A percentile compares a stretch with the other conserved stretches of the same genome.
Evolutionary conservation across 768 basidiomycete genomes (phyloP).

Genomic region (Amanita molliuscula): DNA sequence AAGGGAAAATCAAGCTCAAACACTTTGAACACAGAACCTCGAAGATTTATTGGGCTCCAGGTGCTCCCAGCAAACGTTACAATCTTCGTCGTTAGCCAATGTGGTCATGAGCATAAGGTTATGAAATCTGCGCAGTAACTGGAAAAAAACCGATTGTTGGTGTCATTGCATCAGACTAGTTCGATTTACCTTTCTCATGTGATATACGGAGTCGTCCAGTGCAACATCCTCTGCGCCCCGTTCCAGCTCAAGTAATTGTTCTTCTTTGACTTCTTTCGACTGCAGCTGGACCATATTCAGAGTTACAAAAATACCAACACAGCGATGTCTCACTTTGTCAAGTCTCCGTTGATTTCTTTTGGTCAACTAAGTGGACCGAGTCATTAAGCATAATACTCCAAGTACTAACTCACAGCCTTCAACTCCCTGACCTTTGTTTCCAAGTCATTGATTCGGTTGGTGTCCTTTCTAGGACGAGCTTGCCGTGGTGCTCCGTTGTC

Average conservation of each 20-base stretch:
- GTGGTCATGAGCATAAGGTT: slow-evolving; percentile 26
- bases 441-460: slow-evolving; percentile 3
- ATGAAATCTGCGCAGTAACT: slow-evolving; percentile 31
- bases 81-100: slow-evolving; percentile 26
- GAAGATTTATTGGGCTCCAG: slow-evolving; percentile 22
- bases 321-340: slow-evolving; percentile 13
- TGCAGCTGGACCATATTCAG: slow-evolving; percentile 9
- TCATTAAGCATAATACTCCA: background rate
- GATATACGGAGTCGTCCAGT: slow-evolving; percentile 20
- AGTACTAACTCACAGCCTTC: slow-evolving; percentile 9
- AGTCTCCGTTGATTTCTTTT: slow-evolving; percentile 13
- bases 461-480: slow-evolving; percentile 4
- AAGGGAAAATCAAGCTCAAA: background rate
- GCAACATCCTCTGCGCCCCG: slow-evolving; percentile 15
- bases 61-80: slow-evolving; percentile 26
- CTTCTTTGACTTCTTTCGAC: slow-evolving; percentile 22
- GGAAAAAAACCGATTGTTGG: background rate
- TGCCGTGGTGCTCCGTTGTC: background rate
- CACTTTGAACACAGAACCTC: slow-evolving; percentile 17
- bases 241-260: slow-evolving; percentile 27
- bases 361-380: slow-evolving; percentile 11
- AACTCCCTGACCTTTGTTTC: slow-evolving; percentile 10
- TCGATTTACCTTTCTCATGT: slow-evolving; percentile 30
- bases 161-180: background rate
- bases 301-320: background rate